phyloP scores from a whole-genome alignment of 75 land plant genomes.

The Isoetes taiwanensis region DNA sequence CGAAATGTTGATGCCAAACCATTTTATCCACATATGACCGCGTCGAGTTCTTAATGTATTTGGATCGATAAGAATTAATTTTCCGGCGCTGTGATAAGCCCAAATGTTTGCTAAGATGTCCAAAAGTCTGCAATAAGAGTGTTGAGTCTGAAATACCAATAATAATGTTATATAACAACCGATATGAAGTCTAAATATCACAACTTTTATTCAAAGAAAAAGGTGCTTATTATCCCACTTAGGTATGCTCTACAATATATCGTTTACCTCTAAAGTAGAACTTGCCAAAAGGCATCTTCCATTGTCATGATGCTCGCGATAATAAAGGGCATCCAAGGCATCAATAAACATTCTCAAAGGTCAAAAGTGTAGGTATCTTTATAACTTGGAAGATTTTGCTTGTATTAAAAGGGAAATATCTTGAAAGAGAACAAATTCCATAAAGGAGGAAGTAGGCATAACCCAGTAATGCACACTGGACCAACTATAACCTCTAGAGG shows the following conservation, averaged over 20 bases:
- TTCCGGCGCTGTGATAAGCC: conserved; percentile 91
- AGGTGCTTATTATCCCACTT: no score
- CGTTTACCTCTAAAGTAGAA: no score
- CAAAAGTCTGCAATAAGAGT: conserved; percentile 82
- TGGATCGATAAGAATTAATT: conserved; percentile 73
- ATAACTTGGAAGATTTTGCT: no score
- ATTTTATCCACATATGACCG: conserved; percentile 70
- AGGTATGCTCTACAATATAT: no score
- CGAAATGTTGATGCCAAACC: conserved; percentile 50
- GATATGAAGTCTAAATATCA: no score
- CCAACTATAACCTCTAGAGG: conserved; percentile 66
- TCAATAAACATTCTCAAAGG: conserved; percentile 77
- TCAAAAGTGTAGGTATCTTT: no score
- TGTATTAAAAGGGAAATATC: conserved; percentile 17
- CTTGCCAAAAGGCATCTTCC: conserved; percentile 52
- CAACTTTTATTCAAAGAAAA: no score
- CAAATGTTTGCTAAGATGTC: conserved; percentile 87
- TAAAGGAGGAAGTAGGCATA: conserved; percentile 72
- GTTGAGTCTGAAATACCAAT: conserved; percentile 55
- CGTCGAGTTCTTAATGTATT: conserved; percentile 42
- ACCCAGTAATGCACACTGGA: conserved; percentile 88
- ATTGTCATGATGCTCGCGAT: conserved; percentile 47
- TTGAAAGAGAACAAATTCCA: conserved; percentile 82
- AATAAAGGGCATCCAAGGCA: conserved; percentile 62
- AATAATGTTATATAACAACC: no score